A percentile compares a stretch with the other conserved stretches of the same genome.
Conservation (phyloP, 306 rosid genomes). For the Acacia acuminata region DNA sequence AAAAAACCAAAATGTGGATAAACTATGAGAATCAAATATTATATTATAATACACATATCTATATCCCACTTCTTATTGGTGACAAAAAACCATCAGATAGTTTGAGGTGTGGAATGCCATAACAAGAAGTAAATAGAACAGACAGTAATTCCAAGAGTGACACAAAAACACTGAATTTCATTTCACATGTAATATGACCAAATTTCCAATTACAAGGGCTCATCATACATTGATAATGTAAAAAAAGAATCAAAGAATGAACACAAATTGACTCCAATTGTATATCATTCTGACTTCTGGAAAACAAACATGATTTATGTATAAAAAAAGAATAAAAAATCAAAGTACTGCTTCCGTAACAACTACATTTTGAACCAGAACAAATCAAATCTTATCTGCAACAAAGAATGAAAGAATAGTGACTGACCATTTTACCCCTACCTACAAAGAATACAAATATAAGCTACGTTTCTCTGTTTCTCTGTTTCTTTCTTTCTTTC, state of each 20-base stretch:
- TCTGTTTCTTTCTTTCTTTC: slow-evolving; percentile 23
- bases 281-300: slow-evolving; percentile 29
- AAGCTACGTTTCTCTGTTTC: slow-evolving; percentile 35
- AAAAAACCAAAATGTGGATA: too few species aligned
- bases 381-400: slow-evolving; percentile 61
- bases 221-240: slow-evolving; percentile 31
- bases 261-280: slow-evolving; percentile 44
- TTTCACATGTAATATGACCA: slow-evolving; percentile 24
- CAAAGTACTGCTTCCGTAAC: not conserved
- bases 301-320: slow-evolving; percentile 26
- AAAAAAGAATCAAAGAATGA: slow-evolving; percentile 63
- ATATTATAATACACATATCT: too few species aligned
- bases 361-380: not conserved
- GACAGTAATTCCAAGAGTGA: not conserved
- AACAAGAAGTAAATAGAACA: too few species aligned
- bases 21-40: too few species aligned
- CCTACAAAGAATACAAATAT: slow-evolving; percentile 66
- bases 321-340: not conserved
- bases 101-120: too few species aligned
- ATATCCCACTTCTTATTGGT: too few species aligned
- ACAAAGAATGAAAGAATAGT: slow-evolving; percentile 83
- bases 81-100: too few species aligned
- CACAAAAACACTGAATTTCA: slow-evolving; percentile 31
- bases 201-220: slow-evolving; percentile 26
- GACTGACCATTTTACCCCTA: slow-evolving; percentile 33